Conservation (phyloP, 2,329 filamentous ascomycete species). For the Trichoderma sp. region DNA sequence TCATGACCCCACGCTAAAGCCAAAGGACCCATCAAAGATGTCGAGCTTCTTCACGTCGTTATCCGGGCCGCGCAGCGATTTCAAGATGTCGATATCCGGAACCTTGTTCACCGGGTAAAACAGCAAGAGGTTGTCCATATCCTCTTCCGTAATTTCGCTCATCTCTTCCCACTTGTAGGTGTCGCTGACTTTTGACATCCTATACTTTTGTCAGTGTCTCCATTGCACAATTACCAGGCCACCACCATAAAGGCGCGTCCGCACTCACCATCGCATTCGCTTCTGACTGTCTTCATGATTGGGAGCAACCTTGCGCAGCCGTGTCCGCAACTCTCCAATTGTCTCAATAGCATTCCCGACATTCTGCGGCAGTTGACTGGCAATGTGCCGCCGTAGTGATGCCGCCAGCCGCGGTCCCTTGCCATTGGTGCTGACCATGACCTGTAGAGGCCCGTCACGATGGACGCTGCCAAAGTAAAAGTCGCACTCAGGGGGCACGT, state of each 20-base stretch:
- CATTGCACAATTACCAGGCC: background rate
- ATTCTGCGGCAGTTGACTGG: slow-evolving; percentile 69
- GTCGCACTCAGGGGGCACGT: slow-evolving; percentile 94
- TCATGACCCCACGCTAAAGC: slow-evolving; percentile 52
- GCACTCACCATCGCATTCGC: slow-evolving; percentile 78
- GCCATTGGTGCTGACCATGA: slow-evolving; percentile 98
- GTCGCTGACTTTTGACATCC: slow-evolving; percentile 92
- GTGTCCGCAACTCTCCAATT: slow-evolving; percentile 75
- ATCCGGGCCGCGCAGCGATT: slow-evolving; percentile 49
- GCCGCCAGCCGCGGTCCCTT: slow-evolving; percentile 91
- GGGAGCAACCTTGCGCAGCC: slow-evolving; percentile 75
- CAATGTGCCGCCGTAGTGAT: slow-evolving; percentile 80
- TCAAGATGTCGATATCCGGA: slow-evolving; percentile 53
- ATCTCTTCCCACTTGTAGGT: slow-evolving; percentile 81
- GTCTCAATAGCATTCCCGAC: slow-evolving; percentile 82
- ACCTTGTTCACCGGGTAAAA: slow-evolving; percentile 63
- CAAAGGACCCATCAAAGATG: slow-evolving; percentile 58
- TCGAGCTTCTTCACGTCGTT: slow-evolving; percentile 46
- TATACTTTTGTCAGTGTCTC: slow-evolving; percentile 32
- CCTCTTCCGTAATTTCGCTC: slow-evolving; percentile 74
- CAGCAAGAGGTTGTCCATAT: slow-evolving; percentile 79
- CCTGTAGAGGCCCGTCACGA: slow-evolving; percentile 89
- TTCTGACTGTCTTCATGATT: slow-evolving; percentile 71
- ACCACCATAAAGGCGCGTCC: background rate
- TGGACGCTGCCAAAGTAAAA: slow-evolving; percentile 98